Conservation (phyloP, 2,329 filamentous ascomycete genomes). For the Cytospora mali region DNA sequence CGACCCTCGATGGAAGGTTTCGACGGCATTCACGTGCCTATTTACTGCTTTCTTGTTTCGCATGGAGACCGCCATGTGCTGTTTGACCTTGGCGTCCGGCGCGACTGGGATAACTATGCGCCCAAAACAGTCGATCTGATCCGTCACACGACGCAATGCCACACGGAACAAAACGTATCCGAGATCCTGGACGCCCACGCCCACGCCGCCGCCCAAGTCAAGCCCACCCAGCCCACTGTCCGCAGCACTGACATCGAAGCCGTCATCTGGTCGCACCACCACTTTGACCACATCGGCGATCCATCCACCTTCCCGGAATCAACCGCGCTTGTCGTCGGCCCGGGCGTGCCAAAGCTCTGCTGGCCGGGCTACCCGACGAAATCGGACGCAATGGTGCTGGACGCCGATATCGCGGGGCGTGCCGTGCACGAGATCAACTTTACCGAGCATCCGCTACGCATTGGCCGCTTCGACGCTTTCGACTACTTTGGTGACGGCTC, state of each 20-base stretch:
- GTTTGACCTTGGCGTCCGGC: conserved; percentile 34
- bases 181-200: too few species aligned
- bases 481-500: conserved; percentile 27
- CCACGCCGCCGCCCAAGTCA: too few species aligned
- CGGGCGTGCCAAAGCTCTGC: conserved; percentile 29
- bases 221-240: too few species aligned
- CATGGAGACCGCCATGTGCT: conserved; percentile 29
- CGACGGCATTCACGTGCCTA: conserved; percentile 24
- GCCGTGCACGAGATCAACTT: conserved; percentile 6
- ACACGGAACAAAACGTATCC: background rate
- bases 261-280: conserved; percentile 32
- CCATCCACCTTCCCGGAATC: conserved; percentile 28
- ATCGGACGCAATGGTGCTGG: conserved; percentile 20
- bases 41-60: conserved; percentile 29
- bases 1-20: too few species aligned
- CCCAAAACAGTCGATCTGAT: conserved; percentile 24
- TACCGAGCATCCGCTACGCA: background rate
- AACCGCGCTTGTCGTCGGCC: conserved; percentile 31
- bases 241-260: background rate
- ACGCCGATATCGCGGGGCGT: conserved; percentile 1
- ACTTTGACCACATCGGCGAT: conserved; percentile 34
- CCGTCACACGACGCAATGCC: background rate
- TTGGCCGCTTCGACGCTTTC: conserved; percentile 24
- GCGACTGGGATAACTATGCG: conserved; percentile 31
- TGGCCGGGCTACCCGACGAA: conserved; percentile 31